Evolutionary conservation across 352 stramenopile species (phyloP).

Genomic region (Phytopythium oedochilum): DNA sequence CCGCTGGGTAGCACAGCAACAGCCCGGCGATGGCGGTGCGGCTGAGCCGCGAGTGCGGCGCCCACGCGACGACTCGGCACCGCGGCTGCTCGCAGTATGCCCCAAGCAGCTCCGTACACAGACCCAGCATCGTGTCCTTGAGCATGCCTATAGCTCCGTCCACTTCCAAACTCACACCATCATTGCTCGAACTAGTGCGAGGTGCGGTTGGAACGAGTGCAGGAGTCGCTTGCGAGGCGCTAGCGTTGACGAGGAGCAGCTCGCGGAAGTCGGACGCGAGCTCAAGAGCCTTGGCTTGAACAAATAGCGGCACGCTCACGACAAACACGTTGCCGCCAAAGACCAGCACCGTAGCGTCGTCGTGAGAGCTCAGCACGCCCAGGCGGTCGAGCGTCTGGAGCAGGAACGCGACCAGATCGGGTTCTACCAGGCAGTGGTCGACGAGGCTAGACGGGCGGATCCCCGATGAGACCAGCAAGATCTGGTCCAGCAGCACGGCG

Average conservation of each 20-base stretch:
- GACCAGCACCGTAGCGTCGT: constrained; percentile 18
- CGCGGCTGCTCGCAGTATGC: background rate
- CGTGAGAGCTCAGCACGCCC: background rate
- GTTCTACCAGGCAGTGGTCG: constrained; percentile 31
- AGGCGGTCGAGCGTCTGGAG: constrained; percentile 10
- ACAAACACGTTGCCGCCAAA: constrained; percentile 45
- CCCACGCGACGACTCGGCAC: constrained; percentile 15
- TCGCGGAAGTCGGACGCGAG: constrained; percentile 11
- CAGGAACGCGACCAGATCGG: constrained; percentile 14
- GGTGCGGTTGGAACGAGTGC: background rate
- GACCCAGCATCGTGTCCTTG: background rate
- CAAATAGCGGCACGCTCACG: constrained; percentile 23
- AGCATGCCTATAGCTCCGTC: background rate
- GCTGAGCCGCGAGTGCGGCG: constrained; percentile 7
- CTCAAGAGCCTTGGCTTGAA: constrained; percentile 26
- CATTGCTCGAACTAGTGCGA: no score
- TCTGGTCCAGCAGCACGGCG: constrained; percentile 23
- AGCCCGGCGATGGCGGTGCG: constrained; percentile 31
- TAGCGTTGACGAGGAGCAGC: constrained; percentile 31
- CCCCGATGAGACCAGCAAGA: constrained; percentile 30
- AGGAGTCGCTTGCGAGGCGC: constrained; percentile 12
- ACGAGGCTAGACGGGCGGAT: constrained; percentile 37
- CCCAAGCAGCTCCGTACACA: constrained; percentile 2
- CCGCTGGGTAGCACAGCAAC: constrained; percentile 36
- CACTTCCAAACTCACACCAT: background rate